Conservation (phyloP, 352 stramenopile genomes). For the Pythium sp. region DNA sequence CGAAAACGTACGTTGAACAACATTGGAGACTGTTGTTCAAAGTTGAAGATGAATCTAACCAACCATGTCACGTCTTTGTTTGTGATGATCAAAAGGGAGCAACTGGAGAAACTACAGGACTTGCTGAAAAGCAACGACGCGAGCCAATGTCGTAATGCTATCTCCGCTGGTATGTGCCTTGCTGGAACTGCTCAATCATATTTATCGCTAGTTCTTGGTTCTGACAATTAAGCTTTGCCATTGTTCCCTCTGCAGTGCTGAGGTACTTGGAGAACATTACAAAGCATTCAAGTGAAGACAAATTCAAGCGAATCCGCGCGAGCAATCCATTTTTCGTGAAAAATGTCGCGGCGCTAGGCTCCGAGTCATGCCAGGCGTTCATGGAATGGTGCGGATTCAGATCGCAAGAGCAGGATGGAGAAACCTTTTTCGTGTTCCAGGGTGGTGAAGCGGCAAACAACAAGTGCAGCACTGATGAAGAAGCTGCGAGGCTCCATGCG, state of each 20-base stretch:
- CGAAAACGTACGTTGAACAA: constrained; percentile 3
- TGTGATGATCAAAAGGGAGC: constrained; percentile 18
- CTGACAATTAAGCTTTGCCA: background rate
- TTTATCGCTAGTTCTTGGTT: background rate
- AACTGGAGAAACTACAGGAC: constrained; percentile 23
- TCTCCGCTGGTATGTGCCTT: constrained; percentile 30
- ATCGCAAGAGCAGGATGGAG: constrained; percentile 18
- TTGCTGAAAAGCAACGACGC: constrained; percentile 17
- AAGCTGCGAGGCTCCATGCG: background rate
- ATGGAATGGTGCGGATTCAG: constrained; percentile 65
- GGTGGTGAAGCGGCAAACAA: background rate
- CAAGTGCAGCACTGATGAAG: constrained; percentile 5
- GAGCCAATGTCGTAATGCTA: constrained; percentile 23
- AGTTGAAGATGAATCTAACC: background rate
- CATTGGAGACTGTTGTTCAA: background rate
- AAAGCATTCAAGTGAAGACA: constrained; percentile 41
- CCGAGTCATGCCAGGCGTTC: constrained; percentile 12
- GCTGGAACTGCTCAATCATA: background rate
- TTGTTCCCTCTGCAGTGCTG: constrained; percentile 21
- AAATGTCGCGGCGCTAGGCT: constrained; percentile 33
- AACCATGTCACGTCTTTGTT: background rate
- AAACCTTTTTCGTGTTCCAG: constrained; percentile 46
- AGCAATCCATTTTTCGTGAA: constrained; percentile 72
- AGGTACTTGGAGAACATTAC: constrained; percentile 75
- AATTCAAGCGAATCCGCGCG: constrained; percentile 69